These are phyloP conservation scores for Rhodomyrtus tomentosa DNA, from an alignment of 345 rosid genomes.

Conservation along the genomic window DNA sequence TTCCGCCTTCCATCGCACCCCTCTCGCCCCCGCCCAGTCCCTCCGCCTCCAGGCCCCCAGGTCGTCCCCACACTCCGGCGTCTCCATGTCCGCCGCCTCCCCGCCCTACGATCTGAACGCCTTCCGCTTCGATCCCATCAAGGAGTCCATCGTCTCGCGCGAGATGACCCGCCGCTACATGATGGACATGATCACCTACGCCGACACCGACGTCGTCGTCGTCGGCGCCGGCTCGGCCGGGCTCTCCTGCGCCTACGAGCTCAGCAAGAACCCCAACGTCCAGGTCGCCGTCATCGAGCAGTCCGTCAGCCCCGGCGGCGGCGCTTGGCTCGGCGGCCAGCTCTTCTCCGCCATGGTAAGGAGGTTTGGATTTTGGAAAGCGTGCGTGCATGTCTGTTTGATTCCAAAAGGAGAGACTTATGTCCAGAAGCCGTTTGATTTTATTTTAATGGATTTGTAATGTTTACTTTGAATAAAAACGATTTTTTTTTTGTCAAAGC, in stretches of 20 bases:
- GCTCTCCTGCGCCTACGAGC: slow-evolving; percentile 33
- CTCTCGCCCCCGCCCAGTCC: slow-evolving; percentile 6
- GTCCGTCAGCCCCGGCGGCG: slow-evolving; percentile 55
- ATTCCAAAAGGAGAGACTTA: not conserved
- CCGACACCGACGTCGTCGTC: slow-evolving; percentile 34
- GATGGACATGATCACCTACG: slow-evolving; percentile 30
- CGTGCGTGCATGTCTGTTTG: not conserved
- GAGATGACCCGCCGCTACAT: slow-evolving; percentile 37
- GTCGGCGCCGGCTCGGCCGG: slow-evolving; percentile 42
- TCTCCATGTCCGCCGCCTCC: slow-evolving; percentile 10
- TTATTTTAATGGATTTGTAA: not conserved
- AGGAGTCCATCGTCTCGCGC: slow-evolving; percentile 25
- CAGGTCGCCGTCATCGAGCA: slow-evolving; percentile 38
- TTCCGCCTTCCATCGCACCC: slow-evolving; percentile 16
- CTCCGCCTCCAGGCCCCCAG: slow-evolving; percentile 1
- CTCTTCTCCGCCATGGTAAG: slow-evolving; percentile 45
- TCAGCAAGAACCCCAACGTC: slow-evolving; percentile 32
- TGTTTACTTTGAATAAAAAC: not conserved
- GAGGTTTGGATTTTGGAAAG: not conserved
- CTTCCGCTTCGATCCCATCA: slow-evolving; percentile 29
- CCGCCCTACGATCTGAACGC: slow-evolving; percentile 17
- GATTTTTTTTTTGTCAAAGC: not conserved
- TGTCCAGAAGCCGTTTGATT: not conserved
- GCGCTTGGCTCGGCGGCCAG: slow-evolving; percentile 60
- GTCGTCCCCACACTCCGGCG: not conserved